A percentile compares a stretch with the other conserved stretches of the same genome.
Conservation (phyloP, 208 protist genomes). For the Leishmania tropica region DNA sequence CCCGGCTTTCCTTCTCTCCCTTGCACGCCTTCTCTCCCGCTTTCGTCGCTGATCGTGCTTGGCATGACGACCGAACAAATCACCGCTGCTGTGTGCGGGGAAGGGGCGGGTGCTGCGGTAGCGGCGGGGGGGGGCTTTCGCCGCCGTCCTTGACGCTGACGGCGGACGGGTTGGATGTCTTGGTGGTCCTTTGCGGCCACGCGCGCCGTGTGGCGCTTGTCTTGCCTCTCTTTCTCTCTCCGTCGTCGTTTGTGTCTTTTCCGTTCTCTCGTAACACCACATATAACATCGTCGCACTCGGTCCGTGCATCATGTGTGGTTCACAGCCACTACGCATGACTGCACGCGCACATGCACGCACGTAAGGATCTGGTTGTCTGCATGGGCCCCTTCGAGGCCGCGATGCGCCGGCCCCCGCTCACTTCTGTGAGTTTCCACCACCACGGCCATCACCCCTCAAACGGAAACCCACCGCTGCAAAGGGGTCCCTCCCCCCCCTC, state of each 20-base stretch:
- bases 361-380: not conserved
- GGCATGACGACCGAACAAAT: not conserved
- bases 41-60: not conserved
- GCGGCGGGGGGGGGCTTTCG: not conserved
- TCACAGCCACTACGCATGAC: not conserved
- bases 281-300: not conserved
- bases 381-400: not conserved
- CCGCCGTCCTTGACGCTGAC: not conserved
- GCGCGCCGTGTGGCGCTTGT: not conserved
- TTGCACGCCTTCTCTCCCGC: not conserved
- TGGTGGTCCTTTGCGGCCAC: not conserved
- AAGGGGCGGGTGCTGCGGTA: not conserved
- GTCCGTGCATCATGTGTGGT: not conserved
- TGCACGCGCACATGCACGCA: not conserved
- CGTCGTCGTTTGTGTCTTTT: not conserved
- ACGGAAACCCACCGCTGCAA: not conserved
- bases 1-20: not conserved
- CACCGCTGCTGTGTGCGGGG: not conserved
- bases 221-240: not conserved
- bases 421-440: not conserved
- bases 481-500: not conserved
- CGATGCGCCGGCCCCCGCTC: not conserved
- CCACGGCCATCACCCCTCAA: not conserved
- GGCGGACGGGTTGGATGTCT: not conserved
- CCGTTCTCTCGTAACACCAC: not conserved